Conservation (phyloP, 1,284 basidiomycete genomes). For the Fomitopsis betulina region DNA sequence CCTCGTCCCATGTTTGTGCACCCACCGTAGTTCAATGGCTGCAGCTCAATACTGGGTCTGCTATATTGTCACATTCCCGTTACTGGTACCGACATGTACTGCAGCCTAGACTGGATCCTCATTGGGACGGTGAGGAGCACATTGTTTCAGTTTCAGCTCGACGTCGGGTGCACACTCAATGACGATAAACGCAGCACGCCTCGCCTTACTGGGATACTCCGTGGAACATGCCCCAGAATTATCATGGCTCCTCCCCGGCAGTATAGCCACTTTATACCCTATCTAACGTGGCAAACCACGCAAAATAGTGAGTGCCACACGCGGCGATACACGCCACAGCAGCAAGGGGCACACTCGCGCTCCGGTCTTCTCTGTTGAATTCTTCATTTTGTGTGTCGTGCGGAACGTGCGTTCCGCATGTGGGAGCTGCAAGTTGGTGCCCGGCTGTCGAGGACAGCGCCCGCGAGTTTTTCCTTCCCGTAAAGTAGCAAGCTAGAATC, state of each 20-base stretch:
- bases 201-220: not conserved
- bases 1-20: not conserved
- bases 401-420: not conserved
- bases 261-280: not conserved
- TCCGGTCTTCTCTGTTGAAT: not conserved
- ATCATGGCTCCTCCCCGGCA: not conserved
- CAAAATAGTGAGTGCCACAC: not conserved
- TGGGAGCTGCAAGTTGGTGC: not conserved
- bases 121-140: not conserved
- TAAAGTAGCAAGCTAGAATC: not conserved
- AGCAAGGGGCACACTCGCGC: not conserved
- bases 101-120: not conserved
- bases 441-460: not conserved
- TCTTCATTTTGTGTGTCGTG: not conserved
- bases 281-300: not conserved
- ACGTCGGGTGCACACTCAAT: not conserved
- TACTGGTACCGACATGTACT: not conserved
- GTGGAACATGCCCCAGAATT: not conserved
- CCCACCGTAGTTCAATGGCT: not conserved
- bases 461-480: not conserved
- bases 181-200: not conserved
- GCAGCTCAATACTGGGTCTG: not conserved
- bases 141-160: not conserved
- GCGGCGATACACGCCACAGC: not conserved
- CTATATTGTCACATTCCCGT: not conserved